Conservation (phyloP, 352 stramenopile species). For the Peronospora farinosa region DNA sequence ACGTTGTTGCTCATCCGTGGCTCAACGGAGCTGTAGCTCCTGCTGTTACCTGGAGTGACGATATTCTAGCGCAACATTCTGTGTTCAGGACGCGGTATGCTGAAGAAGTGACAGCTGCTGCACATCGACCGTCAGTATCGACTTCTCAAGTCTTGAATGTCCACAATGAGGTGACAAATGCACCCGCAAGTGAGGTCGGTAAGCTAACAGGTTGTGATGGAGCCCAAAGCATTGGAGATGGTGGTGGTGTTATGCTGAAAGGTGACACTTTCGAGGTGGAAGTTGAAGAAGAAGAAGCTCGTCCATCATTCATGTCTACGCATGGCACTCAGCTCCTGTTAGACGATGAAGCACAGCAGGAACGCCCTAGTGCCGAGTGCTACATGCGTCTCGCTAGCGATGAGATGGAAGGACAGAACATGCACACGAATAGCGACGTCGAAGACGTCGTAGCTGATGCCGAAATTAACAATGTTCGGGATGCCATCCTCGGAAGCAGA, state of each 20-base stretch:
- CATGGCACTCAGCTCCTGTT: conserved; percentile 39
- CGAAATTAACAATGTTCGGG: neutral
- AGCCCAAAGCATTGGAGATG: conserved; percentile 9
- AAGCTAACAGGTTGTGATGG: conserved; percentile 7
- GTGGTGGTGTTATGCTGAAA: conserved; percentile 6
- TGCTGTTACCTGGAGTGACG: conserved; percentile 37
- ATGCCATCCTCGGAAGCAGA: neutral
- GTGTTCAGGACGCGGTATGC: conserved; percentile 43
- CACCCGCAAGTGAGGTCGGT: conserved; percentile 4
- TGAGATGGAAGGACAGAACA: conserved; percentile 42
- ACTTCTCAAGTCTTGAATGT: conserved; percentile 11
- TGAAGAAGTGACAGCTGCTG: conserved; percentile 34
- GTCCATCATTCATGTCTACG: conserved; percentile 71
- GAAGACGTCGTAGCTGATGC: conserved; percentile 19
- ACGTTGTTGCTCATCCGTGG: conserved; percentile 63
- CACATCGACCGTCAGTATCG: conserved; percentile 19
- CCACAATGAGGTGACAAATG: conserved; percentile 6
- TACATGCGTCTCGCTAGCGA: conserved; percentile 73
- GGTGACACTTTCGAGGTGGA: conserved; percentile 21
- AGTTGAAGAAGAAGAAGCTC: conserved; percentile 33
- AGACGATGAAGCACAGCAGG: conserved; percentile 32
- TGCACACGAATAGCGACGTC: conserved; percentile 19
- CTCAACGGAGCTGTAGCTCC: conserved; percentile 44
- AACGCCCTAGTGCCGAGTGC: conserved; percentile 52
- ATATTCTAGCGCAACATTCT: conserved; percentile 36